Evolutionary conservation across 768 basidiomycete species (phyloP).

Genomic region (Kondoa subrosea): DNA sequence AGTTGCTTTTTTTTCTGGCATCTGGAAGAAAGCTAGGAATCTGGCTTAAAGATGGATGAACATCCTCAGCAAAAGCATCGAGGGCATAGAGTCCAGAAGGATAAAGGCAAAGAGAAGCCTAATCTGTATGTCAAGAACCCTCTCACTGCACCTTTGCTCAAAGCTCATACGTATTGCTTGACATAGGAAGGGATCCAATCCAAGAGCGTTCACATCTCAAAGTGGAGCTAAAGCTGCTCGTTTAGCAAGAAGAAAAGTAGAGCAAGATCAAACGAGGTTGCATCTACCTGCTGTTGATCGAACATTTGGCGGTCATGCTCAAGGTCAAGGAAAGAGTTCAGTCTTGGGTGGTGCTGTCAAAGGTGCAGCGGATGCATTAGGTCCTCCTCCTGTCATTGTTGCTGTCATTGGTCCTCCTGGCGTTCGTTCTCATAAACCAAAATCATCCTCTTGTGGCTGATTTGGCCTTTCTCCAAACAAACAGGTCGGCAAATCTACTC

Average conservation of each 20-base stretch:
- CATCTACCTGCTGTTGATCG: conserved; percentile 93
- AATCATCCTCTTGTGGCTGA: neutral
- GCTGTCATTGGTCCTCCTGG: conserved; percentile 93
- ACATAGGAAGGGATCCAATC: neutral
- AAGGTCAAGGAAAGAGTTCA: conserved; percentile 17
- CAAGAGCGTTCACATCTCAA: conserved; percentile 35
- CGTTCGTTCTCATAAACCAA: conserved; percentile 33
- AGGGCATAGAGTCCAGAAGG: neutral
- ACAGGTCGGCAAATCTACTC: conserved; percentile 72
- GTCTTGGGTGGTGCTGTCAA: conserved; percentile 31
- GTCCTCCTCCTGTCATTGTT: conserved; percentile 82
- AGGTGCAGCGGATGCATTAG: conserved; percentile 34
- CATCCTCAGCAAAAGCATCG: neutral
- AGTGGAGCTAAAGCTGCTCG: conserved; percentile 77
- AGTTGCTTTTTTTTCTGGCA: too few species aligned
- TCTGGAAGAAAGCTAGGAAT: too few species aligned
- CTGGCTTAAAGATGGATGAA: neutral
- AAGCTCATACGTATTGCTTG: too few species aligned
- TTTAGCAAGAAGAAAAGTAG: conserved; percentile 75
- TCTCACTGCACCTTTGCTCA: too few species aligned
- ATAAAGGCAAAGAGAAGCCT: neutral
- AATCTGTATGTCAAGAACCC: too few species aligned
- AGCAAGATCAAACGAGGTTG: conserved; percentile 80
- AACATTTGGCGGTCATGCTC: conserved; percentile 44
- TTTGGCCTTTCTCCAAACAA: too few species aligned